Conservation (phyloP, 305 asterid species). For the Solanum hybrid region DNA sequence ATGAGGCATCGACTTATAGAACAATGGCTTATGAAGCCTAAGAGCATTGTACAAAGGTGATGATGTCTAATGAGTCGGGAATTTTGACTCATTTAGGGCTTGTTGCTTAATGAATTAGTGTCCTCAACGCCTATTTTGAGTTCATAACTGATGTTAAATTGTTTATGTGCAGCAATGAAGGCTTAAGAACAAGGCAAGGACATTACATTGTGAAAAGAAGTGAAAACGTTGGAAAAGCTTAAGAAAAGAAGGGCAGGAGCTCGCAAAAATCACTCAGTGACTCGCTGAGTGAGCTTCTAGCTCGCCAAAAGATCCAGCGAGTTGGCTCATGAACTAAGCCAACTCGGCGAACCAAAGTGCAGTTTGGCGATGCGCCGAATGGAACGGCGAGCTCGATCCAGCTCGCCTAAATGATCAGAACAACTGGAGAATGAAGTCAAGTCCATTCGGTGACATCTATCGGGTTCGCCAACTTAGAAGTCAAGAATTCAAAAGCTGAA, state of each 20-base stretch:
- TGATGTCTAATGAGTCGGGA: not conserved
- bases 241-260: not conserved
- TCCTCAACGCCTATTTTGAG: not conserved
- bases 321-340: not conserved
- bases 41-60: not conserved
- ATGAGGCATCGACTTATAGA: not conserved
- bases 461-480: not conserved
- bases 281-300: not conserved
- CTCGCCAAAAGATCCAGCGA: not conserved
- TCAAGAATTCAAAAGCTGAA: not conserved
- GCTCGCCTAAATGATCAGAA: not conserved
- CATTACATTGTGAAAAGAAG: not conserved
- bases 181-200: not conserved
- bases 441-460: not conserved
- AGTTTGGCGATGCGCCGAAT: not conserved
- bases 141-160: not conserved
- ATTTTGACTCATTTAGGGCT: not conserved
- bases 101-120: not conserved
- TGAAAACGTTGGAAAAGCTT: not conserved
- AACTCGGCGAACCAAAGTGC: not conserved
- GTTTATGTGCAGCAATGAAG: not conserved
- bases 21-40: not conserved
- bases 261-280: not conserved
- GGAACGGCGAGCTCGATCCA: not conserved
- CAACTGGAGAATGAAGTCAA: not conserved